These are phyloP conservation scores for Gyromitra esculenta DNA, from an alignment of 2,329 filamentous ascomycete species.

Conservation along the genomic window DNA sequence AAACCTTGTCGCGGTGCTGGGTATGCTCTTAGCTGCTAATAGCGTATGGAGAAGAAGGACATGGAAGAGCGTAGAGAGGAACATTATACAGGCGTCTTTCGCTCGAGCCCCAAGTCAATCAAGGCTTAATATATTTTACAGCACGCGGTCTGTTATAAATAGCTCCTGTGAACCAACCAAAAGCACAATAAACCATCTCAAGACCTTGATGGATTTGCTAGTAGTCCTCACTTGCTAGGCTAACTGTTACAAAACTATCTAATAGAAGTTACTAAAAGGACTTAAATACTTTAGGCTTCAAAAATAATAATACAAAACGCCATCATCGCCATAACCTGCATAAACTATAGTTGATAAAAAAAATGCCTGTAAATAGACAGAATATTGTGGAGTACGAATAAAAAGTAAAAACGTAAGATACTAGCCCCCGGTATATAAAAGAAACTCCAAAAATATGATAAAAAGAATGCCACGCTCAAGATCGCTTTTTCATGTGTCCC, in stretches of 20 bases:
- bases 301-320: conserved; percentile 35
- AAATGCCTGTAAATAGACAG: background rate
- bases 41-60: too few species aligned
- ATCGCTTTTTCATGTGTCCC: conserved; percentile 51
- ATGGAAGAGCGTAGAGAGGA: too few species aligned
- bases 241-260: background rate
- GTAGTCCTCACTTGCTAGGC: background rate
- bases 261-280: conserved; percentile 10
- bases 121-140: too few species aligned
- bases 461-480: background rate
- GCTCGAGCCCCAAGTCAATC: too few species aligned
- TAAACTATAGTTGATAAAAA: conserved; percentile 9
- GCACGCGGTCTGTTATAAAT: too few species aligned
- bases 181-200: background rate
- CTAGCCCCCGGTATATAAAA: background rate
- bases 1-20: too few species aligned
- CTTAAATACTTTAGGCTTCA: background rate
- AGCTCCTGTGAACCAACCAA: too few species aligned
- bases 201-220: background rate
- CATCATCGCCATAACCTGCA: conserved; percentile 17
- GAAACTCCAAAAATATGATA: background rate
- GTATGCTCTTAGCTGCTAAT: too few species aligned
- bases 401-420: background rate
- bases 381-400: background rate
- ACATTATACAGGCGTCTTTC: too few species aligned